These are phyloP conservation scores for Neurospora sp. DNA, from an alignment of 495 filamentous ascomycete species.

Conservation along the genomic window DNA sequence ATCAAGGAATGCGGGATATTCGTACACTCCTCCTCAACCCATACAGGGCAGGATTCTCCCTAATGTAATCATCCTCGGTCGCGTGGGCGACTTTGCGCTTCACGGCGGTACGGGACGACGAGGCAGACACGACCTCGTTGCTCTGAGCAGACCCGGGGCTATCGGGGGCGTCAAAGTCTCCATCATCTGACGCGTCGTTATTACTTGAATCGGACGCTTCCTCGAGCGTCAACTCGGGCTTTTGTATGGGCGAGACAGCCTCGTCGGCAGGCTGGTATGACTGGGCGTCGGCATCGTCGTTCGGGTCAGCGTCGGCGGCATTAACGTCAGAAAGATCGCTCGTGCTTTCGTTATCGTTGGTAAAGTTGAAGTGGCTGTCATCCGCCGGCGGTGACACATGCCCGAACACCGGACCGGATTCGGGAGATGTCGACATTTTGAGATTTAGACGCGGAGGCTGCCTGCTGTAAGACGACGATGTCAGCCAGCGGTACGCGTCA, in stretches of 20 bases:
- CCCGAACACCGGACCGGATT: conserved; percentile 34
- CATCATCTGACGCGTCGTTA: conserved; percentile 69
- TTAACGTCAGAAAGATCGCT: conserved; percentile 40
- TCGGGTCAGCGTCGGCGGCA: conserved; percentile 15
- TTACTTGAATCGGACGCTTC: conserved; percentile 41
- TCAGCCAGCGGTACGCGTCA: conserved; percentile 26
- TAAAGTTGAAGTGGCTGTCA: conserved; percentile 13
- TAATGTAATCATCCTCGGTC: conserved; percentile 71
- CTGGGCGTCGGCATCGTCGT: neutral
- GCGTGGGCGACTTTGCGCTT: conserved; percentile 64
- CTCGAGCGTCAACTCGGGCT: conserved; percentile 39
- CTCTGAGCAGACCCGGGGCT: conserved; percentile 44
- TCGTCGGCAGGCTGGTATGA: conserved; percentile 33
- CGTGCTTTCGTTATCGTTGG: conserved; percentile 29
- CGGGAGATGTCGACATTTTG: conserved; percentile 42
- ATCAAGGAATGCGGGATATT: conserved; percentile 4
- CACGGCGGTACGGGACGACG: conserved; percentile 48
- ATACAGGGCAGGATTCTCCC: conserved; percentile 91
- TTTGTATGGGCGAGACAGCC: conserved; percentile 56
- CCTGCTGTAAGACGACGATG: conserved; percentile 36
- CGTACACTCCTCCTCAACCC: conserved; percentile 84
- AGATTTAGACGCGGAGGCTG: conserved; percentile 24
- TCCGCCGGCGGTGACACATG: conserved; percentile 23
- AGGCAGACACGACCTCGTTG: conserved; percentile 48
- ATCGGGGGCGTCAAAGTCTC: conserved; percentile 63